These are phyloP conservation scores for Novymonas esmeraldas DNA, from an alignment of 208 protist species.

Conservation along the genomic window DNA sequence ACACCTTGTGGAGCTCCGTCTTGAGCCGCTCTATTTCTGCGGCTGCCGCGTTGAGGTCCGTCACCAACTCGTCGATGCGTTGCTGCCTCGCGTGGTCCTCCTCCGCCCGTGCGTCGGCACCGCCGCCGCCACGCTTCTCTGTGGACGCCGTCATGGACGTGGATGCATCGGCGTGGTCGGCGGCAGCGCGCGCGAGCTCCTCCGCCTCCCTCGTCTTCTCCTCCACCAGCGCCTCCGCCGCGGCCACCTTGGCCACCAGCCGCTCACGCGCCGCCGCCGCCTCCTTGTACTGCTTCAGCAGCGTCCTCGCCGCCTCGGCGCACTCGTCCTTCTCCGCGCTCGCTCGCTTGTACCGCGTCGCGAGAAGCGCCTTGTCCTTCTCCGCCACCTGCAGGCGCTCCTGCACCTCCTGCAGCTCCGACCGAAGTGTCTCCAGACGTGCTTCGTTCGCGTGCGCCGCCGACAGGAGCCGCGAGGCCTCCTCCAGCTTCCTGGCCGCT, in stretches of 20 bases:
- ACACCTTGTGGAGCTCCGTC: slow-evolving; percentile 6
- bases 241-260: slow-evolving; percentile 12
- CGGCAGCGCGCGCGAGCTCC: neutral
- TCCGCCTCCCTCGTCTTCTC: neutral
- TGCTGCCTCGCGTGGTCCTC: slow-evolving; percentile 6
- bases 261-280: slow-evolving; percentile 10
- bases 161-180: too few relatives aligned
- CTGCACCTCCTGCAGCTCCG: slow-evolving; percentile 29
- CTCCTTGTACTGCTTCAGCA: slow-evolving; percentile 30
- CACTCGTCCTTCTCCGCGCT: slow-evolving; percentile 44
- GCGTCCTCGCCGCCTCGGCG: slow-evolving; percentile 19
- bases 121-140: neutral
- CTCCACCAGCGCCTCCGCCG: neutral
- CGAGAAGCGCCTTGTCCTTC: slow-evolving; percentile 29
- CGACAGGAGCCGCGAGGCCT: slow-evolving; percentile 19
- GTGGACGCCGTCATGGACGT: neutral
- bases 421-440: slow-evolving; percentile 16
- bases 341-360: slow-evolving; percentile 28
- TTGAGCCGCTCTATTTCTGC: slow-evolving; percentile 8
- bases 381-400: slow-evolving; percentile 13
- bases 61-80: slow-evolving; percentile 21
- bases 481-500: slow-evolving; percentile 20
- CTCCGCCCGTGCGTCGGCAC: neutral
- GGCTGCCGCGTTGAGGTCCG: slow-evolving; percentile 8
- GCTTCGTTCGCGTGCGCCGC: slow-evolving; percentile 19